Evolutionary conservation across 805 yeast species (phyloP).

Genomic region (Barnettozyma californica): DNA sequence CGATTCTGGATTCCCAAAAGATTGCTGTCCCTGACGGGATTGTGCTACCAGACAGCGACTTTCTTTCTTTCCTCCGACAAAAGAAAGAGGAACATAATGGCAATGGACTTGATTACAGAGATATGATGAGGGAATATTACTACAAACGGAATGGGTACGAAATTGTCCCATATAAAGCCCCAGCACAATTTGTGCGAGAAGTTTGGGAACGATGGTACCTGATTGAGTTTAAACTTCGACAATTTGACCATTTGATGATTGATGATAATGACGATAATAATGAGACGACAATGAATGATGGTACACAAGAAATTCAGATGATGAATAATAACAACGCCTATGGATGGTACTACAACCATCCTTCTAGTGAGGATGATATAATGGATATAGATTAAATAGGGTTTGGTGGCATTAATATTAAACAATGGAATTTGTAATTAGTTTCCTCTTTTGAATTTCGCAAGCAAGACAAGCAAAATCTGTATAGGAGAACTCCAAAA

Average conservation of each 20-base stretch:
- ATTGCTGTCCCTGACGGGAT: not conserved
- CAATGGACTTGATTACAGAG: not conserved
- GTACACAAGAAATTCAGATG: not conserved
- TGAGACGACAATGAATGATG: not conserved
- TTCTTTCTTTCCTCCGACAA: not conserved
- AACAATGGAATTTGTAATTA: not conserved
- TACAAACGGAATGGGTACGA: constrained; percentile 5
- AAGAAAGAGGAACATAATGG: not conserved
- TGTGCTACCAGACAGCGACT: not conserved
- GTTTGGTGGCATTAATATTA: not conserved
- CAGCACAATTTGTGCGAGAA: not conserved
- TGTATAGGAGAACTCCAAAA: not conserved
- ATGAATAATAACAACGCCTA: not conserved
- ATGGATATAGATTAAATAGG: constrained; percentile 18
- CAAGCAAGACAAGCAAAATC: too few species aligned
- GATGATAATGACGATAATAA: constrained; percentile 5
- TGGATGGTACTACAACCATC: not conserved
- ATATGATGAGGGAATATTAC: constrained; percentile 4
- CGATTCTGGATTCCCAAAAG: not conserved
- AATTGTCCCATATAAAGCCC: constrained; percentile 1
- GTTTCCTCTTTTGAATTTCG: too few species aligned
- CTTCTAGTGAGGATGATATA: not conserved
- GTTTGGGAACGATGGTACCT: constrained; percentile 29
- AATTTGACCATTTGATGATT: constrained; percentile 12
- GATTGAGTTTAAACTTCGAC: constrained; percentile 11